Evolutionary conservation across 371 early-diverging fungal species (phyloP).

Genomic region (Thermomucor indicae-seudaticae): DNA sequence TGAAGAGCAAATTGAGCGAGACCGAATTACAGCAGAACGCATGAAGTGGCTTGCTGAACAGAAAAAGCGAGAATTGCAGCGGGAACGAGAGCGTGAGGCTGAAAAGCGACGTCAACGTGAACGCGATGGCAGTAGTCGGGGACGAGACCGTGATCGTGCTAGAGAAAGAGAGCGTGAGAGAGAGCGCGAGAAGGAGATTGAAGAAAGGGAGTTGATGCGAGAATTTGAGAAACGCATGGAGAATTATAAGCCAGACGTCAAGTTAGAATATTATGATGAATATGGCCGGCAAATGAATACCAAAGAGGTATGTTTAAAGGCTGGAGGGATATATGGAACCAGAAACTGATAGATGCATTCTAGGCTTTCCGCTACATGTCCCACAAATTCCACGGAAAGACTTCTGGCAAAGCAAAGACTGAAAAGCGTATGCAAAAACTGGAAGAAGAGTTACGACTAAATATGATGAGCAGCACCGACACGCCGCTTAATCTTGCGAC

Average conservation of each 20-base stretch:
- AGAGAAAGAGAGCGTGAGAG: slow-evolving; percentile 40
- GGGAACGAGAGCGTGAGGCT: slow-evolving; percentile 39
- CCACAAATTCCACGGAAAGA: slow-evolving; percentile 95
- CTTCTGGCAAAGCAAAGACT: slow-evolving; percentile 90
- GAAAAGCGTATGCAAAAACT: slow-evolving; percentile 84
- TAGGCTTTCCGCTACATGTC: slow-evolving; percentile 90
- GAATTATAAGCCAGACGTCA: slow-evolving; percentile 87
- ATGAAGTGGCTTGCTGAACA: slow-evolving; percentile 71
- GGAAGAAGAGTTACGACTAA: slow-evolving; percentile 74
- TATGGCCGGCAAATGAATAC: slow-evolving; percentile 74
- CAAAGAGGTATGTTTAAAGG: too few species aligned
- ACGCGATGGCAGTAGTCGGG: slow-evolving; percentile 17
- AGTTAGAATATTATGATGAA: slow-evolving; percentile 89
- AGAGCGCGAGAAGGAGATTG: slow-evolving; percentile 49
- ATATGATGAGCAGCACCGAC: slow-evolving; percentile 76
- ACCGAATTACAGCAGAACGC: slow-evolving; percentile 60
- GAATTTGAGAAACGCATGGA: slow-evolving; percentile 82
- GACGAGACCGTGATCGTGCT: slow-evolving; percentile 28
- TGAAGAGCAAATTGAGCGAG: slow-evolving; percentile 60
- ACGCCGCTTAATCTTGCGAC: slow-evolving; percentile 76
- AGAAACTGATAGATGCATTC: too few species aligned
- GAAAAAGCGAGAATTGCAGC: slow-evolving; percentile 48
- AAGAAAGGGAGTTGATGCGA: slow-evolving; percentile 66
- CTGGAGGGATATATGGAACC: too few species aligned
- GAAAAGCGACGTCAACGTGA: slow-evolving; percentile 26